Base-by-base conservation (phyloP, 352 stramenopile species). In the Aphanomyces astaci region DNA sequence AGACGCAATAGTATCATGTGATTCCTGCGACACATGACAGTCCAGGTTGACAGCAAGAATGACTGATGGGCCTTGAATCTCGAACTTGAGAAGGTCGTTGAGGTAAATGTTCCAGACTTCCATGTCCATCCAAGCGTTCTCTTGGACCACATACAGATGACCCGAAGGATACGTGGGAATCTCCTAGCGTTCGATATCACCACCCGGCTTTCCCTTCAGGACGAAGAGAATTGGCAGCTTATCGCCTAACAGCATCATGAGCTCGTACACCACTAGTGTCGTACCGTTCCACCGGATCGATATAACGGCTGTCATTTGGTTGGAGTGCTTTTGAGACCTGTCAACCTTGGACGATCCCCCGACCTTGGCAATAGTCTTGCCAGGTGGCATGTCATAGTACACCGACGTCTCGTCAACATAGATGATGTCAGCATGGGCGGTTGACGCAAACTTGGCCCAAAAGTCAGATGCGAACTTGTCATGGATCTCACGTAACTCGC, bases 41-140 rank as follows among this genome's bases (percentile, higher is more conserved):
- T 65, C 57, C 22, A 65, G 63, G 40, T 39, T 39, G 45, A 63
- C 57, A 22, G 30, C 22, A 9, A 65, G 13, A 27, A 65, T 30
- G 19, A 39, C 25, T 0, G 57, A 3, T 10, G n/a, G 30, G 17
- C 22, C 36, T 2, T 25, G 22, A 22, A 65, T 45, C 45, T 28
- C 22, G 36, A 28, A 65, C 36, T 52, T 55, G 25, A 65, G 4
- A 5, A 65, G 22, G 15, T n/a, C 13, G 31, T 9, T n/a, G 30
- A 55, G 19, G 30, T 56, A 65, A 9, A 65, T 65, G n/a, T 52
- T 17, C 57, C 57, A 65, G 10, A 32, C 30, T 17, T 1, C 5
- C 13, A 10, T n/a, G 36, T 65, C 57, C 57, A 65, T 65, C 45
- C 24, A 65, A 1, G 17, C 57, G 13, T 65, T 65, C 11, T 53